Base-by-base conservation (phyloP, 805 yeast genomes). In the Wickerhamiella azymoides region DNA sequence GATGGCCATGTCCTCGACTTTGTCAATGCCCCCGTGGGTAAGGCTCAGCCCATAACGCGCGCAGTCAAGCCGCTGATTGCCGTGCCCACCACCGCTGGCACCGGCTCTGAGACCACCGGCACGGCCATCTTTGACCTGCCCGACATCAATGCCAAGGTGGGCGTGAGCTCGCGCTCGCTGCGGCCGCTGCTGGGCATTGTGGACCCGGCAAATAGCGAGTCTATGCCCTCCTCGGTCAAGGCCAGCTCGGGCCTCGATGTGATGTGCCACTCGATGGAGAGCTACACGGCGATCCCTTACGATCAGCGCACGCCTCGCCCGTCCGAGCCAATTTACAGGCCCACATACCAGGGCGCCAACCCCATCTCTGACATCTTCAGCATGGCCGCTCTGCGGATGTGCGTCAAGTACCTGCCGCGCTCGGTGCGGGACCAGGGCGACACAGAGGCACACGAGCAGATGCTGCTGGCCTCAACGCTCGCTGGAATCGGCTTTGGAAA, bases 401-500 rank as follows among this genome's bases (percentile, higher is more conserved):
- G 65, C 39, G 62, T 62, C 40, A 59, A 67, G 55, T 66, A 67
- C 48, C 59, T 68, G 40, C 66, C 66, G 5, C 61, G 67, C 18
- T 59, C 68, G 1, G 66, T 62, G 47, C 50, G 53, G 16, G 64
- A 68, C 47, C 68, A 70, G 30, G 62, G 56, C n/a, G 71, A 67
- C 50, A 49, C 41, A 36, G 68, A 60, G 46, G 72, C 71, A 17
- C 69, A 67, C 52, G 65, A 64, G 46, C 59, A 68, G 48, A 65
- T 66, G 63, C 58, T 69, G 35, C 57, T 67, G 25, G 72, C 70
- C 4, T 70, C 71, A 21, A 67, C 70, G 19, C 58, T 67, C 26
- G 72, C 71, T 6, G 72, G 71, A 16, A 62, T 68, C 46, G 71
- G 72, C 19, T 68, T 68, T 52, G 70, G 70, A 37, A 67, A 67